Base-by-base conservation (phyloP, 495 filamentous ascomycete genomes). In the Podospora fimiseda region DNA sequence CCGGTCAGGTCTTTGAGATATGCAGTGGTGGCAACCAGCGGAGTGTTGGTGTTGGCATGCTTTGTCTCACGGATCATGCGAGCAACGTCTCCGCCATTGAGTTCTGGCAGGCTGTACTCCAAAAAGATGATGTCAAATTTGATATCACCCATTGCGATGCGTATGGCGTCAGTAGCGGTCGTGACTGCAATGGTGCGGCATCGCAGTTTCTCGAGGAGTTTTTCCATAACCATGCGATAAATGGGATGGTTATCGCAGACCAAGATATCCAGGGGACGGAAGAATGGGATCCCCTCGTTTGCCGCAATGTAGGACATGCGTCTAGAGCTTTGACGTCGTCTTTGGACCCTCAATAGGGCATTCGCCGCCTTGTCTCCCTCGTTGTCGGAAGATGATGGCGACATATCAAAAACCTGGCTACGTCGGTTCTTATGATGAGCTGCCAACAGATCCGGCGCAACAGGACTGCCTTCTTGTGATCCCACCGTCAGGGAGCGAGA, bases 161-260 rank as follows among this genome's bases (percentile, higher is more conserved):
- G 83, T 65, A 92, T 84, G 1, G 90, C 94, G 60, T 98, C 93
- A 1, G 88, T 78, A 15, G 94, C 93, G 57, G 89, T 95, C 7
- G 81, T 76, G 2, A 90, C 93, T 14, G 88, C 85, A 55, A 98
- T 95, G n/a, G 90, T 96, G 15, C 94, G 87, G 60, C 93, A 98
- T 30, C 87, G 84, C 33, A 98, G 77, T 70, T 95, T 97, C 68
- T 97, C 94, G 41, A 97, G 81, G 5, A 97, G 72, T 52, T 91
- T 89, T 63, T 97, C 93, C 93, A 97, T 96, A 19, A 98, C 90
- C 68, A 97, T 76, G 42, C 90, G 81, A 14, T 92, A 96, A n/a
- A 97, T 90, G 1, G 94, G 94, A 64, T 97, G 93, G 66, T 97
- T 94, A 71, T 98, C 93, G 67, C 93, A 97, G 48, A 98, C 91